These are phyloP conservation scores for Alternaria novae-zelandiae DNA, from an alignment of 2,329 filamentous ascomycete genomes.

Conservation along the genomic window DNA sequence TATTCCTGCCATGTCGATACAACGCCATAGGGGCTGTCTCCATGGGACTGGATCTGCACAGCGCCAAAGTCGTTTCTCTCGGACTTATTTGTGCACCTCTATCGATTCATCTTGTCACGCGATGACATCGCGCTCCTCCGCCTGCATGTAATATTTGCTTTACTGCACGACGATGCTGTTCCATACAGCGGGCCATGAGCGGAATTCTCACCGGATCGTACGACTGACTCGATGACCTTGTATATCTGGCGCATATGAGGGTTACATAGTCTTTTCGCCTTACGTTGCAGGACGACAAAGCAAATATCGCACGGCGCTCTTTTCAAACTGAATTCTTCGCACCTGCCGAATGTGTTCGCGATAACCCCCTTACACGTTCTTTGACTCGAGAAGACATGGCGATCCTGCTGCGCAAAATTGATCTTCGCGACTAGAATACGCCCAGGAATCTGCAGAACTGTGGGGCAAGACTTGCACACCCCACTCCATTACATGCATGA, in stretches of 20 bases:
- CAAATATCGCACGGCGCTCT: constrained; percentile 16
- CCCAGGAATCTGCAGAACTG: neutral
- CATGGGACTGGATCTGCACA: neutral
- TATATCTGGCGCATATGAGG: neutral
- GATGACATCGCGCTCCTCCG: constrained; percentile 5
- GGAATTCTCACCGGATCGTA: neutral
- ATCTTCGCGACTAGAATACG: neutral
- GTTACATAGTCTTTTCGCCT: neutral
- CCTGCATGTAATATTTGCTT: constrained; percentile 10
- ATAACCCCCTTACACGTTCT: neutral
- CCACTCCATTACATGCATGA: constrained; percentile 5
- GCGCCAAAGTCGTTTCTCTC: neutral
- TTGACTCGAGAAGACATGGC: neutral
- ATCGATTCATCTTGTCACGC: neutral
- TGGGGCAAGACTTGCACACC: constrained; percentile 1
- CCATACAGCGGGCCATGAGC: neutral
- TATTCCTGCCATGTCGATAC: constrained; percentile 11
- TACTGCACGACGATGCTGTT: neutral
- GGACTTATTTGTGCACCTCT: neutral
- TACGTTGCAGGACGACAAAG: neutral
- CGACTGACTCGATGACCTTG: neutral
- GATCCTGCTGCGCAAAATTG: neutral
- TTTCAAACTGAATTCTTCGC: constrained; percentile 8
- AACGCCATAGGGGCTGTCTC: neutral
- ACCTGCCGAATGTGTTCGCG: neutral